Evolutionary conservation across 805 yeast genomes (phyloP).

Genomic region (Zygosaccharomyces bisporus): DNA sequence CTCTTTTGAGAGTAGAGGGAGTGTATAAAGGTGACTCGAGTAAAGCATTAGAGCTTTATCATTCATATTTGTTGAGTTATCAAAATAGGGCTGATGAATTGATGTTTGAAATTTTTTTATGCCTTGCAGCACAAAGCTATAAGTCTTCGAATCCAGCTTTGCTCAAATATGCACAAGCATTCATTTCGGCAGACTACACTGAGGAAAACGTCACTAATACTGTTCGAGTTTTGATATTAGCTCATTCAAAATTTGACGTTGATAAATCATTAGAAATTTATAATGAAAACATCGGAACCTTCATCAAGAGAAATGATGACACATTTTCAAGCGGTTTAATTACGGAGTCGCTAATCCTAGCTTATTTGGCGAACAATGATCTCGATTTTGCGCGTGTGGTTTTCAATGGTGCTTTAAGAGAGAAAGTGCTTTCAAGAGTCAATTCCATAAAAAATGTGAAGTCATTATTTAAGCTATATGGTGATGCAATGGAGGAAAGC

Average conservation of each 20-base stretch:
- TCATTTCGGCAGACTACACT: conserved; percentile 29
- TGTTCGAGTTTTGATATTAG: conserved; percentile 42
- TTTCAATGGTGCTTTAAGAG: conserved; percentile 45
- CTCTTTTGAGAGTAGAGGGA: conserved; percentile 23
- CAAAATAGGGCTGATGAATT: conserved; percentile 41
- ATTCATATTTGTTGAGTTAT: conserved; percentile 39
- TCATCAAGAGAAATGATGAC: conserved; percentile 35
- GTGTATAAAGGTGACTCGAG: conserved; percentile 21
- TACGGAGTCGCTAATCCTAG: conserved; percentile 46
- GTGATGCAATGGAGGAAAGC: conserved; percentile 43
- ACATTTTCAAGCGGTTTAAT: conserved; percentile 42
- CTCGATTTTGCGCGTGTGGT: conserved; percentile 52
- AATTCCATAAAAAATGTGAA: conserved; percentile 42
- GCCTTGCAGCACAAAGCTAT: conserved; percentile 42
- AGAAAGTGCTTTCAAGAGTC: conserved; percentile 39
- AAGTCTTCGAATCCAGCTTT: conserved; percentile 30
- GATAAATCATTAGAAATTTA: conserved; percentile 42
- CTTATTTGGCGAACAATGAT: conserved; percentile 44
- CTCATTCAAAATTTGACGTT: conserved; percentile 38
- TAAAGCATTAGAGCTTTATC: conserved; percentile 38
- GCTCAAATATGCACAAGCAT: conserved; percentile 39
- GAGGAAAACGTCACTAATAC: conserved; percentile 34
- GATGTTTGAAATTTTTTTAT: conserved; percentile 41
- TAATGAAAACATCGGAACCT: conserved; percentile 43
- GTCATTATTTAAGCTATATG: conserved; percentile 44